phyloP scores from a whole-genome alignment of 2,329 filamentous ascomycete species.

The Trichoderma sp. region DNA sequence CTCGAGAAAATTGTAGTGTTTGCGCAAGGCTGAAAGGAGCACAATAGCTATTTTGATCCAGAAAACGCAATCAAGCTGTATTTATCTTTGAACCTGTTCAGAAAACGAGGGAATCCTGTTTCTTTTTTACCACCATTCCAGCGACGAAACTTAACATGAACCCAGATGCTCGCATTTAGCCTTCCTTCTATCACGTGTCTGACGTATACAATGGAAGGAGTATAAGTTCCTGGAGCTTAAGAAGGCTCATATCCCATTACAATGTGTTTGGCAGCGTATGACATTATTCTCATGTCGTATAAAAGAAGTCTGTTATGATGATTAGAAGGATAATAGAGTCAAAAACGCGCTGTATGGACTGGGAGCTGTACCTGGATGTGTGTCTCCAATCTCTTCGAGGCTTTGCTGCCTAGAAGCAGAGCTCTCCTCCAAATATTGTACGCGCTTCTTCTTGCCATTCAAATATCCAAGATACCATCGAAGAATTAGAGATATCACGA shows the following conservation, averaged over 20 bases:
- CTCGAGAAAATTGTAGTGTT: too few species aligned
- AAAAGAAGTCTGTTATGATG: background rate
- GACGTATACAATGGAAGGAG: fast-evolving
- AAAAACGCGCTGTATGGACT: fast-evolving
- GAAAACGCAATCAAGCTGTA: too few species aligned
- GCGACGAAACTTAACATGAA: too few species aligned
- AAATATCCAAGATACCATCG: background rate
- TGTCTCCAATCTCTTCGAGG: background rate
- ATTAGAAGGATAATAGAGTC: background rate
- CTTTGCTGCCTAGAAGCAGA: background rate
- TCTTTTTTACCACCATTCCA: too few species aligned
- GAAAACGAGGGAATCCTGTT: too few species aligned
- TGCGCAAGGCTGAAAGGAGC: too few species aligned
- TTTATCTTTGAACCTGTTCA: too few species aligned
- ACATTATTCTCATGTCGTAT: background rate
- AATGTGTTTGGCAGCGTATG: fast-evolving
- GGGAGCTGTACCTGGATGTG: background rate
- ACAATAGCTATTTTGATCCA: too few species aligned
- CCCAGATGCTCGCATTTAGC: too few species aligned
- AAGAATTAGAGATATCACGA: background rate
- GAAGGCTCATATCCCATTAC: background rate
- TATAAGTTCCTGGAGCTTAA: background rate
- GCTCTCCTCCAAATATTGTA: background rate
- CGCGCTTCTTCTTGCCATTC: background rate
- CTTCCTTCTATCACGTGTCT: fast-evolving